These are phyloP conservation scores for Marasmius sp. DNA, from an alignment of 1,284 basidiomycete species.

Conservation along the genomic window DNA sequence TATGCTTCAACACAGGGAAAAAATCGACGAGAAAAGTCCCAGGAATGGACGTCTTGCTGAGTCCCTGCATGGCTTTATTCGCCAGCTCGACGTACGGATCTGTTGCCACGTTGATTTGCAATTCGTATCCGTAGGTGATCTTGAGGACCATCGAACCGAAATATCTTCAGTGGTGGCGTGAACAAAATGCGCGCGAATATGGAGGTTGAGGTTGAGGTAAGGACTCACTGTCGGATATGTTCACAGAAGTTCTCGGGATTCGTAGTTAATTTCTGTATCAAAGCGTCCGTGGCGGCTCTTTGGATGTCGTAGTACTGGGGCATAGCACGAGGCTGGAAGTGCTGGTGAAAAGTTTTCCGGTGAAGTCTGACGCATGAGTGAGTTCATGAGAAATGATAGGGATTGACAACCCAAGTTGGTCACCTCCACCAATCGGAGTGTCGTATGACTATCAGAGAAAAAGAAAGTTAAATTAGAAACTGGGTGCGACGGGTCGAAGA, in stretches of 20 bases:
- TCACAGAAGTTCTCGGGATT: conserved; percentile 23
- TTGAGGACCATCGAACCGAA: conserved; percentile 26
- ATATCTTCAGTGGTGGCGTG: conserved; percentile 13
- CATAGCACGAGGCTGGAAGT: conserved; percentile 18
- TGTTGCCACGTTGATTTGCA: conserved; percentile 22
- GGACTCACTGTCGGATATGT: conserved; percentile 29
- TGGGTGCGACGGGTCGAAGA: background rate
- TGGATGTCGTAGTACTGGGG: conserved; percentile 16
- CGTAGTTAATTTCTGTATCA: conserved; percentile 19
- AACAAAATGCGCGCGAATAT: background rate
- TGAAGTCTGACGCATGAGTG: conserved; percentile 12
- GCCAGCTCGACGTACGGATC: conserved; percentile 27
- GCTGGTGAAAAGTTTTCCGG: conserved; percentile 22
- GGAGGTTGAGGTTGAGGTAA: too few relatives aligned
- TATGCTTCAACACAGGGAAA: background rate
- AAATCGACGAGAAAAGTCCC: background rate
- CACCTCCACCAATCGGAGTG: conserved; percentile 30
- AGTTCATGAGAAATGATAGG: too few relatives aligned
- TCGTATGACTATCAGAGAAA: conserved; percentile 17
- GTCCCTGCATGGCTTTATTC: conserved; percentile 17
- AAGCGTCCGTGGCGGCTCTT: conserved; percentile 12
- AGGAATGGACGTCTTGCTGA: background rate
- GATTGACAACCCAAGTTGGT: background rate
- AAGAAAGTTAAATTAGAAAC: background rate
- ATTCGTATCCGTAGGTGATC: conserved; percentile 28